Percentiles rank a stretch among this genome's conserved stretches.
Evolutionary conservation across 2,329 filamentous ascomycete genomes (phyloP).

Genomic region (Colletotrichum orchidophilum): DNA sequence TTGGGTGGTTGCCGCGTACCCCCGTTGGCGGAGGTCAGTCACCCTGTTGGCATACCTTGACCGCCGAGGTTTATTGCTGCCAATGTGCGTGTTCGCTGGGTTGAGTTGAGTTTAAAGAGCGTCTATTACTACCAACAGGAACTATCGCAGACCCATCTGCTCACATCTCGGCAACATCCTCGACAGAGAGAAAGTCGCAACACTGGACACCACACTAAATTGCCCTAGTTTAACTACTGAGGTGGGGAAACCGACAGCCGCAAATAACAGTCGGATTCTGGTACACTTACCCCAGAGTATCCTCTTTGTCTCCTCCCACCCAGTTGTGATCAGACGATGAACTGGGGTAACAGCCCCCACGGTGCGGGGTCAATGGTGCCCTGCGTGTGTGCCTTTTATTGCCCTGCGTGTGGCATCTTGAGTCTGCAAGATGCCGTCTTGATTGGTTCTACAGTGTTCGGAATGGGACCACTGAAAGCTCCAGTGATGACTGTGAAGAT

Average conservation of each 20-base stretch:
- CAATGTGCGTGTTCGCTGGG: too few relatives aligned
- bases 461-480: slow-evolving; percentile 6
- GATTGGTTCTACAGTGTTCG: slow-evolving; percentile 4
- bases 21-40: neutral
- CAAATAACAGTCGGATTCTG: neutral
- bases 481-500: neutral
- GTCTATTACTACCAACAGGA: neutral
- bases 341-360: neutral
- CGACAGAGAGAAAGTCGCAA: too few relatives aligned
- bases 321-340: slow-evolving; percentile 3
- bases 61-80: neutral
- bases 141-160: too few relatives aligned
- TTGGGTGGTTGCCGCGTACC: neutral
- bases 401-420: slow-evolving; percentile 24
- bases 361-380: slow-evolving; percentile 33
- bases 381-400: slow-evolving; percentile 36
- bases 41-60: neutral
- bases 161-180: too few relatives aligned
- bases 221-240: neutral
- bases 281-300: slow-evolving; percentile 22
- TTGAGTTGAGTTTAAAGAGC: neutral
- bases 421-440: neutral
- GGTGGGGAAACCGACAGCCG: neutral
- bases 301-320: slow-evolving; percentile 4
- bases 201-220: too few relatives aligned